Base-by-base conservation (phyloP, 441 rosid species). In the Eutrema salsugineum region DNA sequence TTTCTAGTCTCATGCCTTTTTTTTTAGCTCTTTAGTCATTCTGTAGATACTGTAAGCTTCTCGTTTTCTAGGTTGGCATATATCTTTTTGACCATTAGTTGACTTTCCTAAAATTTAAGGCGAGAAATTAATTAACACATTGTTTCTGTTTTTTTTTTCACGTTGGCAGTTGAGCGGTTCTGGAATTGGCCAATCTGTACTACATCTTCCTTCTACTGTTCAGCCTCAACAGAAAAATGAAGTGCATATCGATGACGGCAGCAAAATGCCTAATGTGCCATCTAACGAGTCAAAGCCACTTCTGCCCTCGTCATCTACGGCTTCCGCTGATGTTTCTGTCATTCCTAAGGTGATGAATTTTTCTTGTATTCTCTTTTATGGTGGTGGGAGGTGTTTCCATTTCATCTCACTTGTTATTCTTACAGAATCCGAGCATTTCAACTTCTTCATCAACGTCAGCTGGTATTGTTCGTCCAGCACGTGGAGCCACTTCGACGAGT, bases 401-500 rank as follows among this genome's bases (percentile, higher is more conserved):
- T 28, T 77, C 36, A 66, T 39, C 24, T 66, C 10, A 7, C 24
- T 66, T 19, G 27, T 36, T 53, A 48, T 33, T 30, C 69, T 48
- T 59, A 40, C 97, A 89, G 84, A 85, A 27, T 80, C 72, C 73
- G 8, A 66, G 68, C 61, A 74, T 83, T 71, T 48, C 87, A 15
- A 63, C 86, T 48, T 19, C 89, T 75, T 71, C 86, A 47, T 81
- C 91, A 58, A 64, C 85, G 39, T 81, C 91, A 33, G 82, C 89
- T 63, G 89, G 93, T 79, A 84, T 88, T 79, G 74, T 72, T 73
- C 97, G 93, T 68, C 82, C 96, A 40, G 35, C 94, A 30, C 84
- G 98, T 54, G 93, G 76, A 67, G 88, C 78, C 73, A 69, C 97
- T 69, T 93, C 98, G 19, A 87, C 97, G 33, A 90, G 98, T 96